Evolutionary conservation across 2,329 filamentous ascomycete genomes (phyloP), one percentile per base, ranked within the genome.

Genomic region (Fusarium drepaniforme): DNA sequence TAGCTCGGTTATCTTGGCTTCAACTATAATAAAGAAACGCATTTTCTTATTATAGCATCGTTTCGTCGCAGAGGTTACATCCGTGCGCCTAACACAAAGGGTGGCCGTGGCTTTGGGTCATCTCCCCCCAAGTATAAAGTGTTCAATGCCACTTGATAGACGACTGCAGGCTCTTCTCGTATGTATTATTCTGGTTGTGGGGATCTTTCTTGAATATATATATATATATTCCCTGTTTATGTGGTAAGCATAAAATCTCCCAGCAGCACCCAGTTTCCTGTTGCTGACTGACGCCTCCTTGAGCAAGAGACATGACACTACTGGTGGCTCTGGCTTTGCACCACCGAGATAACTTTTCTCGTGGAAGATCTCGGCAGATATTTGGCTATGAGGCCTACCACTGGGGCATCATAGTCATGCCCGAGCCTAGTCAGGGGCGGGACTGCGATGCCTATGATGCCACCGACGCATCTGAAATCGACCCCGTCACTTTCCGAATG

Each of bases 371-470:
- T 8, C 71, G 81, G 21, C 30, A 67, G 49, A 58, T 68, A 25
- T 78, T 82, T 69, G 71, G 77, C 42, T 74, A 79, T 25, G 79
- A 79, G 64, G 79, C 81, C 40, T 83, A 77, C 62, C 81, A 83
- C 64, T 83, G 81, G 82, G 75, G 66, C 12, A 77, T 83, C 21
- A 49, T 81, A 5, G 49, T 81, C 58, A 77, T 78, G 72, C 67
- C 80, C 1, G 62, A 70, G 7, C n/a, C 4, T 4, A 75, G 68
- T n/a, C 35, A 72, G 18, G 69, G 30, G 21, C 60, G 3, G 30
- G 72, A 68, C 51, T 79, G 72, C 44, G 49, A 72, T 4, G 38
- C 66, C 1, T 82, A 74, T 53, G 80, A 82, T 11, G 81, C 81
- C 4, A 82, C 82, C 3, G 82, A 83, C 57, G 57, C 73, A 56